These are phyloP conservation scores for Emergomyces pasteurianus DNA, from an alignment of 2,329 filamentous ascomycete genomes.

Conservation along the genomic window DNA sequence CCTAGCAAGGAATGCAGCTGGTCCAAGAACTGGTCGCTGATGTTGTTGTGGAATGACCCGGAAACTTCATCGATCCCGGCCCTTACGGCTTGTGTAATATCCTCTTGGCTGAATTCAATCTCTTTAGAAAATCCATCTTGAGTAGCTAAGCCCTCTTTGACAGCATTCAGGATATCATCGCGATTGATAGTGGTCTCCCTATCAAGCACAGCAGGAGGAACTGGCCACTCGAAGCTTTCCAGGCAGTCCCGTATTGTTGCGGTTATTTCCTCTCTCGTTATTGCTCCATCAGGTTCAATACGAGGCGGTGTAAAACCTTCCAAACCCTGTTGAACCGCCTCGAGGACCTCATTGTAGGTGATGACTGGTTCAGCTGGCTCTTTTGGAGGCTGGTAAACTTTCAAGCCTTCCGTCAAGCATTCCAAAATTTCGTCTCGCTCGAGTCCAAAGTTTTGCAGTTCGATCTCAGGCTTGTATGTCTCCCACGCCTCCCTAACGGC, in stretches of 20 bases:
- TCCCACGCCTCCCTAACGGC: slow-evolving; percentile 88
- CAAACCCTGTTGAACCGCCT: slow-evolving; percentile 73
- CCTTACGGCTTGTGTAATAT: neutral
- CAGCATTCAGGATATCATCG: slow-evolving; percentile 74
- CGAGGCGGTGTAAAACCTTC: slow-evolving; percentile 67
- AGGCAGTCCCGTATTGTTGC: slow-evolving; percentile 75
- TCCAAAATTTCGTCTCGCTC: slow-evolving; percentile 83
- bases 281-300: slow-evolving; percentile 54
- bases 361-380: slow-evolving; percentile 41
- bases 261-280: slow-evolving; percentile 74
- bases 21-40: slow-evolving; percentile 43
- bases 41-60: slow-evolving; percentile 42
- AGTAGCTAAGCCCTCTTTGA: slow-evolving; percentile 81
- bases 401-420: slow-evolving; percentile 74
- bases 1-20: slow-evolving; percentile 49
- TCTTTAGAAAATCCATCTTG: slow-evolving; percentile 81
- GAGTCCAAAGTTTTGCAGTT: slow-evolving; percentile 78
- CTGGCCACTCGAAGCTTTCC: slow-evolving; percentile 68
- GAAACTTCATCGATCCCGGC: slow-evolving; percentile 38
- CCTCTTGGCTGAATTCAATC: slow-evolving; percentile 8
- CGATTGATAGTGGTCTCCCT: slow-evolving; percentile 27
- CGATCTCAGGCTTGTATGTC: slow-evolving; percentile 84
- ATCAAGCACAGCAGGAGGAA: slow-evolving; percentile 34
- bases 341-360: slow-evolving; percentile 72
- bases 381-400: slow-evolving; percentile 50